A percentile compares a stretch with the other conserved stretches of the same genome.
Conservation (phyloP, 305 asterid species). For the Plantago coronopus region DNA sequence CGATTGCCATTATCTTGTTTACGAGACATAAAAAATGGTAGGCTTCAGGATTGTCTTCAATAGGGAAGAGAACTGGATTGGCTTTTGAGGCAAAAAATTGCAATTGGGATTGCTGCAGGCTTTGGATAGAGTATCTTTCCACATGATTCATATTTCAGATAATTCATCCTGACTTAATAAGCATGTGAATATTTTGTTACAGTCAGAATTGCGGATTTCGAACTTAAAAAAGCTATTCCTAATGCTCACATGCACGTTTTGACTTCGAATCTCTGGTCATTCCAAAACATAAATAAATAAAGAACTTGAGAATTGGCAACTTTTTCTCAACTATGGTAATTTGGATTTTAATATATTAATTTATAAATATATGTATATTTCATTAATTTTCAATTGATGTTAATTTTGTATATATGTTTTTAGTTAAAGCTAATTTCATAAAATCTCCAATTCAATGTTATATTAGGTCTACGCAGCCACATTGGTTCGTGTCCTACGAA, state of each 20-base stretch:
- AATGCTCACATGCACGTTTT: constrained; percentile 54
- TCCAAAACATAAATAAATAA: too few species aligned
- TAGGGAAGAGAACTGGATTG: constrained; percentile 45
- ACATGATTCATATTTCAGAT: constrained; percentile 56
- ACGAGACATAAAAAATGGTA: constrained; percentile 67
- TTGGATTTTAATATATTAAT: too few species aligned
- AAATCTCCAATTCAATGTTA: too few species aligned
- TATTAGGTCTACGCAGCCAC: too few species aligned
- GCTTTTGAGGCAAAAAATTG: constrained; percentile 57
- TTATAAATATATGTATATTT: too few species aligned
- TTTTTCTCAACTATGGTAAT: too few species aligned
- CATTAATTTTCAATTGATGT: too few species aligned
- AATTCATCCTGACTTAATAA: constrained; percentile 76
- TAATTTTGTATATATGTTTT: too few species aligned
- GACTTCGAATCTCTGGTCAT: constrained; percentile 56
- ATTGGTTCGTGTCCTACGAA: too few species aligned
- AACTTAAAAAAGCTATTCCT: constrained; percentile 74
- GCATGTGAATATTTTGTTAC: constrained; percentile 75
- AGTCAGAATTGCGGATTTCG: constrained; percentile 81
- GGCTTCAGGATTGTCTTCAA: constrained; percentile 50
- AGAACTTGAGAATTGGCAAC: too few species aligned
- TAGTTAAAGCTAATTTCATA: too few species aligned
- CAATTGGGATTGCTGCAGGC: constrained; percentile 69
- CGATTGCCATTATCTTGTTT: constrained; percentile 68
- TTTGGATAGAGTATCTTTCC: constrained; percentile 78